A percentile compares a stretch with the other conserved stretches of the same genome.
Conservation (phyloP, 1,284 basidiomycete species). For the Malassezia pachydermatis region DNA sequence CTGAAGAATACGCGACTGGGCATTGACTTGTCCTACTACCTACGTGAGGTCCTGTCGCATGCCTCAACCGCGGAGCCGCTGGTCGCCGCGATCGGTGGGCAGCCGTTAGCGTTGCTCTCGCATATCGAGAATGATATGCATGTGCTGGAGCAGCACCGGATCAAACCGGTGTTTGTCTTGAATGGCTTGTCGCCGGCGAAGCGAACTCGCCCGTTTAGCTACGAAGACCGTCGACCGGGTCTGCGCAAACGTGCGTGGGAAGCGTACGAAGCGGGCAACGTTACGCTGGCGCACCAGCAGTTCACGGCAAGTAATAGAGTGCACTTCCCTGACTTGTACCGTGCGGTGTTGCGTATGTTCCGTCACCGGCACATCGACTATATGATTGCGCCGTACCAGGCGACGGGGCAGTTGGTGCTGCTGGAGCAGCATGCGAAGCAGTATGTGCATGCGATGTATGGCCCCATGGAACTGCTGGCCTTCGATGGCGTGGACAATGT, state of each 20-base stretch:
- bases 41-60: conserved; percentile 66
- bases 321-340: conserved; percentile 65
- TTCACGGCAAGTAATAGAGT: conserved; percentile 64
- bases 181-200: conserved; percentile 55
- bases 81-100: conserved; percentile 82
- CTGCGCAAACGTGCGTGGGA: conserved; percentile 40
- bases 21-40: conserved; percentile 88
- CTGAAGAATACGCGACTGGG: conserved; percentile 87
- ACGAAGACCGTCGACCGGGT: conserved; percentile 38
- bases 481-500: conserved; percentile 78
- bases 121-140: conserved; percentile 87
- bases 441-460: conserved; percentile 90
- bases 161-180: conserved; percentile 97
- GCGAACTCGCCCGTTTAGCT: conserved; percentile 31
- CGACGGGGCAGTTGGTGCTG: conserved; percentile 90
- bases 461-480: conserved; percentile 76
- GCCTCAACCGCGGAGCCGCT: conserved; percentile 71
- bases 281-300: conserved; percentile 70
- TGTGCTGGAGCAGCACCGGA: conserved; percentile 72
- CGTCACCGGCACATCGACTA: conserved; percentile 92
- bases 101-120: conserved; percentile 57
- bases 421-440: conserved; percentile 82
- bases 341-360: conserved; percentile 81
- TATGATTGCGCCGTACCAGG: conserved; percentile 84
- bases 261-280: conserved; percentile 49